Base-by-base conservation (phyloP, 169 alveolate species). In the Eimeria maxima region DNA sequence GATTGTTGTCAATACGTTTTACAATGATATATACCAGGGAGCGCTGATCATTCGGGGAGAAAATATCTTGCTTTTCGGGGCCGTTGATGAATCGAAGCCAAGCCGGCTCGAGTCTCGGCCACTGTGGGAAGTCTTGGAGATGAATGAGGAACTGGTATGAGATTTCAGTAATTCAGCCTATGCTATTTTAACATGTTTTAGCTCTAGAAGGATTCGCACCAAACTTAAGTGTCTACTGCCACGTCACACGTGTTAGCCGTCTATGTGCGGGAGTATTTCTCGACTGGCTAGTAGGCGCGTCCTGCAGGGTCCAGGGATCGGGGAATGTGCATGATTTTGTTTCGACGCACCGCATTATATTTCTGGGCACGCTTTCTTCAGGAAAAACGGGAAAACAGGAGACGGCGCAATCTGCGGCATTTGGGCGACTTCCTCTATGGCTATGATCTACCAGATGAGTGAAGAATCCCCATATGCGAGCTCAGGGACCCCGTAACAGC, bases 41-140 rank as follows among this genome's bases (percentile, higher is more conserved):
- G 73, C 65, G 33, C 60, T 96, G 95, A 86, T 96, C 81, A 93
- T 96, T 53, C 92, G 97, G 29, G 97, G 97, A 20, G 97, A 96
- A 22, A 96, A 96, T 65, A 93, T 96, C 24, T 14, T 96, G 73
- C 96, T 96, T 38, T 96, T 96, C 60, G 97, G 96, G 44, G 97
- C 96, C 20, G 71, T 96, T 45, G 96, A 96, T 74, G 96, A 88
- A 83, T 80, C 95, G 42, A 89, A 87, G 84, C 95, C 96, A 14
- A 84, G 83, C 63, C 81, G 95, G 24, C 78, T 83, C 50, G 65
- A 60, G 45, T 50, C 84, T 38, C 73, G 87, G 53, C 96, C 96
- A 18, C 91, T 96, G 18, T 71, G 96, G 89, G 96, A 96, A 42
- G 91, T 96, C 80, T 91, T 96, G 55, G 95, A 90, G 44, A 71